Percentiles rank a stretch among this genome's conserved stretches.
These are phyloP conservation scores for Teratosphaeria gauchensis DNA, from an alignment of 2,329 filamentous ascomycete genomes.

Conservation along the genomic window DNA sequence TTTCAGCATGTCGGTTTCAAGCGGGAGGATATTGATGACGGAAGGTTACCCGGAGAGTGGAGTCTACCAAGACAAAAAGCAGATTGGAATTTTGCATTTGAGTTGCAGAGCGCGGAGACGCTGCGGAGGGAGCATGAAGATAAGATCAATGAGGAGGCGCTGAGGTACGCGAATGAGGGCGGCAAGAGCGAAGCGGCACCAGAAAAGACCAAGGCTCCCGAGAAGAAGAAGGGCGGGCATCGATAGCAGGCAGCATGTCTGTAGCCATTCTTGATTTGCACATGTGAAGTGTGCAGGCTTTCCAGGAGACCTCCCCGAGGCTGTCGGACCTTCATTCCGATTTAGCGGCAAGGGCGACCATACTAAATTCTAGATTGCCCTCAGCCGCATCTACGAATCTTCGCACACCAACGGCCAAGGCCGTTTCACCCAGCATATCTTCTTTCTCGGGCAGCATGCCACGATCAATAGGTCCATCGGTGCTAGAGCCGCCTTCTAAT, in stretches of 20 bases:
- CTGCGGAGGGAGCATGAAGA: background rate
- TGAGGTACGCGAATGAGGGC: background rate
- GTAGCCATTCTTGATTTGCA: background rate
- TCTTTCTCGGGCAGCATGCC: slow-evolving; percentile 32
- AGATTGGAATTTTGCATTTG: background rate
- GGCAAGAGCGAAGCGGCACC: background rate
- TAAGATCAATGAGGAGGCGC: background rate
- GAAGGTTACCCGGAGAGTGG: background rate
- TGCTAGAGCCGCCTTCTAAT: slow-evolving; percentile 29
- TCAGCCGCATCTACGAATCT: slow-evolving; percentile 29
- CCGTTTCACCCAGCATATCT: slow-evolving; percentile 35
- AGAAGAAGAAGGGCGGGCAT: background rate
- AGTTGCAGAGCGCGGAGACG: background rate
- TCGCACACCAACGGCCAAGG: slow-evolving; percentile 32
- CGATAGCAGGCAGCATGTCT: background rate
- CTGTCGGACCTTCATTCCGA: background rate
- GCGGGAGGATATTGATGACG: background rate
- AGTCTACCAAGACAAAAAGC: background rate
- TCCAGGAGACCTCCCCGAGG: background rate
- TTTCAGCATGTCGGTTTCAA: background rate
- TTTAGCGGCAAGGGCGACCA: slow-evolving; percentile 31
- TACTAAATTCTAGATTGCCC: slow-evolving; percentile 35
- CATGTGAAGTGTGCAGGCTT: background rate
- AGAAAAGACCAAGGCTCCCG: background rate
- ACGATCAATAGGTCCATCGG: slow-evolving; percentile 37